Evolutionary conservation across 192 early-diverging fungal species (phyloP), one percentile per base, ranked within the genome.

Genomic region (Coemansia javaensis): DNA sequence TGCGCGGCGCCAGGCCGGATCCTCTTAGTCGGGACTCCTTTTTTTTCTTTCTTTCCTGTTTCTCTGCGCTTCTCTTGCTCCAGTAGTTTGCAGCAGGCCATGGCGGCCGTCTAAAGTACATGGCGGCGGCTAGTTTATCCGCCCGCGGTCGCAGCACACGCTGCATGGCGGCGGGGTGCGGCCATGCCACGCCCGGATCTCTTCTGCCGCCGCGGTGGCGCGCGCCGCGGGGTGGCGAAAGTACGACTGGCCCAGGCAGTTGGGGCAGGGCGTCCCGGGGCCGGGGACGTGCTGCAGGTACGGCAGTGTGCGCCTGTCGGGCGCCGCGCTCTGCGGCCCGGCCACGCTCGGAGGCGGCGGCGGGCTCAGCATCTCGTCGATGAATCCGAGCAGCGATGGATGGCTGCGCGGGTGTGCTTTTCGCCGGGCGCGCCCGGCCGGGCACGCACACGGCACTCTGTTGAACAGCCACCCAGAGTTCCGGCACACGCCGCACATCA

Each of bases 1-100:
- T 9, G 91, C 91, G 10, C 45, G 59, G 18, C 67, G 75, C 47
- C 60, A 73, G 50, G 58, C 52, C n/a, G 56, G 43, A 10, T 50
- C 57, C 31, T 49, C n/a, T n/a, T n/a, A n/a, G n/a, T n/a, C n/a
- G n/a, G n/a, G n/a, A n/a, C n/a, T 48, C 18, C 12, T 42, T 36
- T 32, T 20, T 28, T 45, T 9, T 44, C 17, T 33, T 34, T 17
- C 17, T 25, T 53, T 15, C 42, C 11, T 32, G 28, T 25, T 50
- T 49, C 23, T 44, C 6, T 40, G 4, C 13, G 42, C 20, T 37
- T 36, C 32, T 20, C 18, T 21, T 40, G 16, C 15, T 37, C 15
- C 14, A 18, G 35, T 5, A 21, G 2, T 33, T 33, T 33, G 20
- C 17, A 9, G 12, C 18, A 16, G 2, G 0, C 15, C 16, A 15